Base-by-base conservation (phyloP, 768 basidiomycete species). In the Russula lepida region DNA sequence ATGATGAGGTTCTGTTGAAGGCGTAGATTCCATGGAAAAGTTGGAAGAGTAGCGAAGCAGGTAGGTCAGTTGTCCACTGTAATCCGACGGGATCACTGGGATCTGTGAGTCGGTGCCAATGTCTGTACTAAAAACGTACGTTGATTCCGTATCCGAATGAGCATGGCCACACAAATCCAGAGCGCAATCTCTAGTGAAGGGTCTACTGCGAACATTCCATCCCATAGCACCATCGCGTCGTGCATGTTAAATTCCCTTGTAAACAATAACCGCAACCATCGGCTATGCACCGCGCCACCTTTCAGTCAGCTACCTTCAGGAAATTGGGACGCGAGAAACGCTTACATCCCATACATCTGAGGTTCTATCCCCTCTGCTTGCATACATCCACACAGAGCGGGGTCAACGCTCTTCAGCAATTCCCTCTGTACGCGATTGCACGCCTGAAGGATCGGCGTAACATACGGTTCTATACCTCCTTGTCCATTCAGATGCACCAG, bases 271-370 rank as follows among this genome's bases (percentile, higher is more conserved):
- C 97, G 81, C 11, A 98, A 77, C 94, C 95, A 98, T 32, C 97
- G 94, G 60, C 92, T 95, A 64, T 28, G 21, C 25, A 53, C 51
- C 25, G 12, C 17, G 27, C 56, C 44, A 68, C 15, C 50, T 69
- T 48, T 54, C 39, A 46, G 27, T 30, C 35, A 4, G 15, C 23
- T 37, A 35, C 50, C 5, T 30, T 15, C 13, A 27, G 27, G 30
- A 6, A 30, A 44, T 15, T 28, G 13, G 19, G n/a, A 37, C 43
- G 49, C 46, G 21, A 8, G 19, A 25, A 61, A 33, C 12, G 75
- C 90, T 72, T 73, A 94, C 89, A 98, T 94, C 59, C 92, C 93
- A 74, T 93, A 99, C 21, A 98, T 89, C 71, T 98, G 97, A 5
- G 95, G 94, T 72, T 99, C 97, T 44, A 98, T 86, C 6, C 89